phyloP scores from a whole-genome alignment of 2,329 filamentous ascomycete genomes.

The Gremmenia infestans region DNA sequence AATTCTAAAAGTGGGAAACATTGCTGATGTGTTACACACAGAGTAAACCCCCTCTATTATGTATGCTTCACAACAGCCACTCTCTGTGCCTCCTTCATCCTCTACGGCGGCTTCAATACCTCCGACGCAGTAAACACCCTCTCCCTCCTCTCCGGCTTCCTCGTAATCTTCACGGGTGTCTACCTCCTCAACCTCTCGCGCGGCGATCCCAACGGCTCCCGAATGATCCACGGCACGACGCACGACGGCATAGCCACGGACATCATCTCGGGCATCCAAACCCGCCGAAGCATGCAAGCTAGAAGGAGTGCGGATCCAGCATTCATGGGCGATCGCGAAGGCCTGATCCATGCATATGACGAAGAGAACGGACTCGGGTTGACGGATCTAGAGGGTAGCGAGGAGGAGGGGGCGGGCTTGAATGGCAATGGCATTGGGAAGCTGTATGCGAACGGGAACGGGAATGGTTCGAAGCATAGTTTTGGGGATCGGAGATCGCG shows the following conservation, averaged over 20 bases:
- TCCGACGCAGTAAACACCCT: slow-evolving; percentile 87
- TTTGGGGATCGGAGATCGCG: slow-evolving; percentile 23
- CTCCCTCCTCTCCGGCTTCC: slow-evolving; percentile 86
- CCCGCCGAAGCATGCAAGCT: slow-evolving; percentile 87
- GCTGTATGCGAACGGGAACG: slow-evolving; percentile 28
- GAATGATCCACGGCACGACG: slow-evolving; percentile 54
- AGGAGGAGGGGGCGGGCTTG: slow-evolving; percentile 45
- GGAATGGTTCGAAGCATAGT: slow-evolving; percentile 29
- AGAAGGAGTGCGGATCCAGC: slow-evolving; percentile 66
- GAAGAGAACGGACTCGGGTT: slow-evolving; percentile 79
- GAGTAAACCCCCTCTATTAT: slow-evolving; percentile 79
- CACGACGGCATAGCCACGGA: slow-evolving; percentile 85
- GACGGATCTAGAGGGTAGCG: slow-evolving; percentile 73
- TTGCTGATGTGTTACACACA: slow-evolving; percentile 29
- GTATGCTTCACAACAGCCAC: slow-evolving; percentile 96
- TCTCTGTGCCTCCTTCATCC: slow-evolving; percentile 88
- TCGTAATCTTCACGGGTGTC: slow-evolving; percentile 91
- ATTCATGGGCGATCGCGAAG: slow-evolving; percentile 66
- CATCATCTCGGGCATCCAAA: slow-evolving; percentile 82
- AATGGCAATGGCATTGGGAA: slow-evolving; percentile 9
- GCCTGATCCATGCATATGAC: slow-evolving; percentile 84
- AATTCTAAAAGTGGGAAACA: not conserved
- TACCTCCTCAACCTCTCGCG: slow-evolving; percentile 96
- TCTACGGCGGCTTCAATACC: slow-evolving; percentile 95
- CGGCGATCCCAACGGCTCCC: slow-evolving; percentile 76